phyloP scores from a whole-genome alignment of 805 yeast species.

The Monosporozyma servazzii region DNA sequence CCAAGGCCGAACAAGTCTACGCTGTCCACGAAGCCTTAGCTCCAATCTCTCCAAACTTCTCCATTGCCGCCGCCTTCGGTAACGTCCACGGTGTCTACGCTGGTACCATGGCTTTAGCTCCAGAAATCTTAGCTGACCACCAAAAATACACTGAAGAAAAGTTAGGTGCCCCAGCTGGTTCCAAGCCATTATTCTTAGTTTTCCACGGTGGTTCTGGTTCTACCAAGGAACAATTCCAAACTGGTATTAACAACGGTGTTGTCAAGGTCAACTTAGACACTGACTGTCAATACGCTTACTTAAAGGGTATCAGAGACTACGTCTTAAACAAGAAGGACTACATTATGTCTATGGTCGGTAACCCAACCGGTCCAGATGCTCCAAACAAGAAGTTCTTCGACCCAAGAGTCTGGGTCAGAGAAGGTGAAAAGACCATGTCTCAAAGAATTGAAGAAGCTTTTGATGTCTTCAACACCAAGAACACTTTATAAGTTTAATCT shows the following conservation, averaged over 20 bases:
- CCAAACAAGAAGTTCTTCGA: constrained; percentile 99
- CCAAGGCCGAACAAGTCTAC: constrained; percentile 90
- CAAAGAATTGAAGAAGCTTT: constrained; percentile 78
- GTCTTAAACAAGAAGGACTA: constrained; percentile 93
- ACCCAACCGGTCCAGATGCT: constrained; percentile 98
- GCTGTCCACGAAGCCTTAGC: constrained; percentile 82
- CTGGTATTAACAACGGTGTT: constrained; percentile 88
- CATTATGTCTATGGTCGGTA: constrained; percentile 81
- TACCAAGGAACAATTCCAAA: constrained; percentile 79
- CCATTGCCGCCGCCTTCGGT: constrained; percentile 99
- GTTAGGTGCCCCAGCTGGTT: constrained; percentile 38
- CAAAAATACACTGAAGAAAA: constrained; percentile 78
- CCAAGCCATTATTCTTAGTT: constrained; percentile 83
- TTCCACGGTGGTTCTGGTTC: constrained; percentile 99
- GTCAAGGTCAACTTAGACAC: constrained; percentile 99
- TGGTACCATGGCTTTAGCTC: constrained; percentile 91
- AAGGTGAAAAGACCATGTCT: constrained; percentile 98
- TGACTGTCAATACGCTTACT: constrained; percentile 97
- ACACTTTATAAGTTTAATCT: constrained; percentile 37
- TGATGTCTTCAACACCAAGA: constrained; percentile 73
- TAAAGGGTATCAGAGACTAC: constrained; percentile 95
- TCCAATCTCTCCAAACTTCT: constrained; percentile 93
- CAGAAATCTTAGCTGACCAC: constrained; percentile 91
- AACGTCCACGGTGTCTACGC: constrained; percentile 99
- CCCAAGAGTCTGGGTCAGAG: constrained; percentile 99